phyloP scores from a whole-genome alignment of 352 stramenopile genomes.

The Elongisporangium prolatum region DNA sequence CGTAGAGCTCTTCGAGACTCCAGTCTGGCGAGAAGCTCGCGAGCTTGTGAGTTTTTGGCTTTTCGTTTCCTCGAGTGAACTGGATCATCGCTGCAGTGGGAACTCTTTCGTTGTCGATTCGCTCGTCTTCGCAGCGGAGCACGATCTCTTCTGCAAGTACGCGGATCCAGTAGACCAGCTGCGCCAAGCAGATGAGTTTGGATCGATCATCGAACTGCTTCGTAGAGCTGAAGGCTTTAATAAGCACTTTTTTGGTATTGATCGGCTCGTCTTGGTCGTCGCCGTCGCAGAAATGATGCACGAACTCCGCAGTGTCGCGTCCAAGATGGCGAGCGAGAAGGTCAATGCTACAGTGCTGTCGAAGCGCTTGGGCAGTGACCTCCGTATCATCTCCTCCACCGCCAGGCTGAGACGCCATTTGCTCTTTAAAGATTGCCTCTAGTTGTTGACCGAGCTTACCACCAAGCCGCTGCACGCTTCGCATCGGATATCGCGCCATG shows the following conservation, averaged over 20 bases:
- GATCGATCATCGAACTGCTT: conserved; percentile 81
- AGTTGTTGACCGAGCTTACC: conserved; percentile 76
- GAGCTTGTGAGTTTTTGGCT: conserved; percentile 44
- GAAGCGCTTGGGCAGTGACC: conserved; percentile 40
- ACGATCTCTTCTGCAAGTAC: conserved; percentile 73
- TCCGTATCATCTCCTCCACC: conserved; percentile 16
- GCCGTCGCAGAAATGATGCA: conserved; percentile 55
- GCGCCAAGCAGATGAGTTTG: conserved; percentile 33
- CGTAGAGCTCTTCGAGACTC: conserved; percentile 46
- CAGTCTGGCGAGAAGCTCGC: conserved; percentile 46
- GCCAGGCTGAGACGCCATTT: conserved; percentile 2
- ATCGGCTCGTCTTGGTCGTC: conserved; percentile 68
- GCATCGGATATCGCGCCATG: conserved; percentile 70
- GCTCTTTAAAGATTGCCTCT: conserved; percentile 40
- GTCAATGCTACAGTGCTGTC: conserved; percentile 45
- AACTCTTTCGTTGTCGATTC: conserved; percentile 72
- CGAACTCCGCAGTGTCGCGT: conserved; percentile 47
- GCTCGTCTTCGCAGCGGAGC: conserved; percentile 75
- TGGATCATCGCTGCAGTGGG: conserved; percentile 56
- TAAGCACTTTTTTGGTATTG: conserved; percentile 57
- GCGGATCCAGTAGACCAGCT: conserved; percentile 74
- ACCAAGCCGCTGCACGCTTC: conserved; percentile 68
- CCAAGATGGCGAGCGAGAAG: conserved; percentile 55
- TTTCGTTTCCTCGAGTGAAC: conserved; percentile 43
- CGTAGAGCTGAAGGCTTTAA: conserved; percentile 63